Evolutionary conservation across 2,329 filamentous ascomycete species (phyloP), one percentile per base, ranked within the genome.

Genomic region (Aspergillus sp.): DNA sequence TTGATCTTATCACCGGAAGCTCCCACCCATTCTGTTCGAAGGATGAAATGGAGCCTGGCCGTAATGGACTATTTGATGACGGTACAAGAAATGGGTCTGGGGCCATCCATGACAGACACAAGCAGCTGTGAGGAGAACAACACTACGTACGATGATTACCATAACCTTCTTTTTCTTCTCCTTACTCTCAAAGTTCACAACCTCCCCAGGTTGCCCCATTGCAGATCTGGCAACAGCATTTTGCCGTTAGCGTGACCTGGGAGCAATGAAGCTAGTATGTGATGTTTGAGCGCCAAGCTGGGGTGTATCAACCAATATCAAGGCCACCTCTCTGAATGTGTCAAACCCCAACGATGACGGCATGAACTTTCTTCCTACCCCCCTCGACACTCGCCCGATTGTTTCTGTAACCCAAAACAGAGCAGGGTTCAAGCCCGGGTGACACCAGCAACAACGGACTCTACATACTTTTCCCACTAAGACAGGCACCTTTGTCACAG

Each of bases 221-320:
- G 61, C 58, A 61, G 58, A 61, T 61, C 61, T 52, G 55, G 51
- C 58, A 56, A 43, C 30, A 36, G 17, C n/a, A 47, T 36, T 21
- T 25, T 43, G 52, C 32, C 23, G 53, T 38, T 63, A 63, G 60
- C 58, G 58, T 60, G 51, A 49, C 19, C 9, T 9, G 38, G 47
- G 19, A 58, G 53, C 56, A 61, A 58, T 45, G 56, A 28, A 23
- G 9, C 32, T 36, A 36, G 32, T 13, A 12, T 36, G 8, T 21
- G 21, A 5, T 32, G 23, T 38, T 41, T 17, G 39, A n/a, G 36
- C 47, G 58, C 55, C 58, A 58, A 15, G 55, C 55, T 57, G 17
- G 4, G 32, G 32, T 36, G 53, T 55, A 61, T 55, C 39, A 49
- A 52, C 21, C 23, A 52, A n/a, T 30, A 49, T 30, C 12, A 49